phyloP scores from a whole-genome alignment of 2,329 filamentous ascomycete genomes.

The Neopestalotiopsis sp. region DNA sequence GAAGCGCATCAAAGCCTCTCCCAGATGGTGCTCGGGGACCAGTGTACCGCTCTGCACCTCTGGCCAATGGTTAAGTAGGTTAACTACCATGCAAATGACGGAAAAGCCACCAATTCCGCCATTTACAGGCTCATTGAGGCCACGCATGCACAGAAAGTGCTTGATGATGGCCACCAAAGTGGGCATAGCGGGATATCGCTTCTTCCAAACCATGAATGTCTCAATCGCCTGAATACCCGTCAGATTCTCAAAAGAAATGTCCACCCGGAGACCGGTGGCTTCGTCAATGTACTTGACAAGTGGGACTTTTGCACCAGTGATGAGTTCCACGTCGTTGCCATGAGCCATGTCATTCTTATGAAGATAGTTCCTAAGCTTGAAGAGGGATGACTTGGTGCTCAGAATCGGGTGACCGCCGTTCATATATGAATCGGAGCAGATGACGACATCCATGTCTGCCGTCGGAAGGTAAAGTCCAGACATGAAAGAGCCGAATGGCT shows the following conservation, averaged over 20 bases:
- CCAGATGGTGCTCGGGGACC: slow-evolving; percentile 70
- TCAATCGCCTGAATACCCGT: slow-evolving; percentile 80
- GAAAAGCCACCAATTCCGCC: slow-evolving; percentile 94
- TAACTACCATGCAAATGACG: slow-evolving; percentile 91
- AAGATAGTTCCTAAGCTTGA: slow-evolving; percentile 67
- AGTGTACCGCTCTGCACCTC: slow-evolving; percentile 67
- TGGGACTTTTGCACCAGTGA: slow-evolving; percentile 81
- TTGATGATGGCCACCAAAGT: slow-evolving; percentile 87
- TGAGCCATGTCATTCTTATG: slow-evolving; percentile 60
- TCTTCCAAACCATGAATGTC: slow-evolving; percentile 82
- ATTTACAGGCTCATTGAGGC: slow-evolving; percentile 87
- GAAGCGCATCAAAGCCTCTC: slow-evolving; percentile 84
- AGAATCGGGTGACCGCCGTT: slow-evolving; percentile 54
- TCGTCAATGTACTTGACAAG: slow-evolving; percentile 89
- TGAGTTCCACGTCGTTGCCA: slow-evolving; percentile 65
- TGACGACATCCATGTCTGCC: slow-evolving; percentile 92
- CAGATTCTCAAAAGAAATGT: slow-evolving; percentile 93
- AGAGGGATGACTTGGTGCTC: slow-evolving; percentile 61
- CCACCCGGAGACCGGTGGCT: slow-evolving; percentile 79
- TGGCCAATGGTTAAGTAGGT: slow-evolving; percentile 82
- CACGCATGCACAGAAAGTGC: slow-evolving; percentile 88
- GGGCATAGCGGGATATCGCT: slow-evolving; percentile 82
- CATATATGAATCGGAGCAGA: slow-evolving; percentile 67
- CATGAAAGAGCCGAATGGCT: slow-evolving; percentile 91
- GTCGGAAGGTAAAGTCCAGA: slow-evolving; percentile 74